Evolutionary conservation across 2,329 filamentous ascomycete species (phyloP), one percentile per base, ranked within the genome.

Genomic region (Bertia moriformis): DNA sequence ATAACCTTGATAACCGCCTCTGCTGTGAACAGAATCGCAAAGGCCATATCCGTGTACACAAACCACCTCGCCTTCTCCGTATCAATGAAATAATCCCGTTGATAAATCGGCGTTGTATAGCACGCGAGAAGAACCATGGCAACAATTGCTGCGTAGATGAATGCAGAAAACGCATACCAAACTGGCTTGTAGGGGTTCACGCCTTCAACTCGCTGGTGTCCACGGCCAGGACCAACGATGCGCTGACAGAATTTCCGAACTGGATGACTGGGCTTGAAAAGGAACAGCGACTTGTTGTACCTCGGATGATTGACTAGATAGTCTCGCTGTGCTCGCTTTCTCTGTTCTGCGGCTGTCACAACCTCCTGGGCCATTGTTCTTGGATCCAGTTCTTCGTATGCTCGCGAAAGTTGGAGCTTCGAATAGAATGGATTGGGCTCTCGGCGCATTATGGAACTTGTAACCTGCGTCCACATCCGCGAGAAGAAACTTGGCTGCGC

Each of bases 41-140:
- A 98, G 4, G 83, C 80, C 58, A 93, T 68, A 56, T 98, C 91
- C 12, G 84, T 84, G 73, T 85, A 96, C 4, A 93, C 83, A 53
- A 95, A 96, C 91, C 93, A 98, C 42, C 67, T 69, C 36, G 73
- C 63, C 51, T 75, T 76, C 1, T 58, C 52, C 42, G 68, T 58
- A 32, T 76, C 63, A 39, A 72, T 56, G 49, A 88, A 89, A 52
- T 95, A 93, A 48, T 87, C 71, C 54, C 83, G 86, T 54, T 98
- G 91, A 54, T 93, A 98, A 14, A 98, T 65, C 1, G 91, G 91
- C 1, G 91, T 98, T 1, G 88, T 94, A 38, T 96, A 69, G 52
- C 89, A 98, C 19, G 91, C 91, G 39, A 98, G 71, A 35, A 95
- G 61, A n/a, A 98, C 91, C 93, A 98, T 98, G 38, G 86, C 84